Base-by-base conservation (phyloP, 306 rosid genomes). In the Citrullus mucosospermus region DNA sequence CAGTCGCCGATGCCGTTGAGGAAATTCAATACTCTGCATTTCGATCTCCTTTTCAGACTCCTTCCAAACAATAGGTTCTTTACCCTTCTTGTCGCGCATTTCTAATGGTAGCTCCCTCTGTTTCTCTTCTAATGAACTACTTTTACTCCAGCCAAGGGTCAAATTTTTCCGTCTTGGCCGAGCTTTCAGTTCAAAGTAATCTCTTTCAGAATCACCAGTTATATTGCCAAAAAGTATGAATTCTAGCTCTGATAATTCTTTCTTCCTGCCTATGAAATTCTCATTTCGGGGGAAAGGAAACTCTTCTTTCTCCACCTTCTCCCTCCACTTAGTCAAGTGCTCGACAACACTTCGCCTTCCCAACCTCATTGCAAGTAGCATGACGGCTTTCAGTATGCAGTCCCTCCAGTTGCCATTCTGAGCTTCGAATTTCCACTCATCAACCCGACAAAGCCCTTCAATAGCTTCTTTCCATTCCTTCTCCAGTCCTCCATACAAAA, bases 341-440 rank as follows among this genome's bases (percentile, higher is more conserved):
- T 93, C 98, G 3, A 90, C 90, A 36, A 91, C 85, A 76, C 98
- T 91, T 85, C 98, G 88, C 81, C 91, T 86, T 43, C 98, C 98
- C 78, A 89, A 82, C 82, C 87, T 89, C 85, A 72, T 82, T 53
- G 96, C 96, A 65, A 93, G 78, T 70, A 84, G 85, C 38, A 87
- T 87, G 68, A 91, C 90, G 53, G 88, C 88, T 79, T 85, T 85
- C 80, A 89, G 74, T 82, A 93, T 88, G 85, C 98, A 93, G 51
- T 93, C 93, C 85, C 98, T 87, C 98, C 95, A 93, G 80, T 87
- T 93, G 79, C 93, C 96, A 80, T 89, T 96, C 53, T 85, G 88
- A 72, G 95, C 98, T 85, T 91, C 98, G 66, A 93, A 83, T 82
- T 93, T 93, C 90, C 95, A 88, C 66, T 93, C 96, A n/a, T 93